A percentile compares a stretch with the other conserved stretches of the same genome.
Evolutionary conservation across 257 asterid genomes (phyloP).

Genomic region (Galeopsis tetrahit): DNA sequence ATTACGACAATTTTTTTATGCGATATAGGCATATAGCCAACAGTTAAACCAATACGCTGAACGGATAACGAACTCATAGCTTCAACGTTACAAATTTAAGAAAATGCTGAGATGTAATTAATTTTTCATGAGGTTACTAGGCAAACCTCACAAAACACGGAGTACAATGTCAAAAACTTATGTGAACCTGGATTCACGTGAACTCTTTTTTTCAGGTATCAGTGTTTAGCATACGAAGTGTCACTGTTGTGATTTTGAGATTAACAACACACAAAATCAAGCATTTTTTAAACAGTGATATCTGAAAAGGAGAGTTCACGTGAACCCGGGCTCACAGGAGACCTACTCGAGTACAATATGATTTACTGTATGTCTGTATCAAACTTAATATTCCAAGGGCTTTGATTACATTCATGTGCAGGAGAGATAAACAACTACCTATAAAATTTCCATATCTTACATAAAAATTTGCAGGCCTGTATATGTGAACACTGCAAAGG

Average conservation of each 20-base stretch:
- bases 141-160: conserved; percentile 6
- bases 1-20: not conserved
- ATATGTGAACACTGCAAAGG: not conserved
- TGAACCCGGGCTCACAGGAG: too few relatives aligned
- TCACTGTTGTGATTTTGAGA: too few relatives aligned
- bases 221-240: too few relatives aligned
- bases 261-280: too few relatives aligned
- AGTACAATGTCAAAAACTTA: not conserved
- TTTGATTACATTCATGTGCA: conserved; percentile 16
- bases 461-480: not conserved
- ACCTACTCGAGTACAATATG: not conserved
- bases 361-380: not conserved
- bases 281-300: too few relatives aligned
- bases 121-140: not conserved
- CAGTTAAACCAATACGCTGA: not conserved
- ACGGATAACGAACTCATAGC: not conserved
- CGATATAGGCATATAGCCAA: not conserved
- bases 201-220: too few relatives aligned
- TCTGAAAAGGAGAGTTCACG: too few relatives aligned
- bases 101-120: not conserved
- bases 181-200: too few relatives aligned
- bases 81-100: conserved; percentile 8
- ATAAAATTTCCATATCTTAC: not conserved
- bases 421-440: conserved; percentile 2
- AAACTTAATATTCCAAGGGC: not conserved